These are phyloP conservation scores for Schizochytrium sp. DNA, from an alignment of 108 stramenopile genomes.

Conservation along the genomic window DNA sequence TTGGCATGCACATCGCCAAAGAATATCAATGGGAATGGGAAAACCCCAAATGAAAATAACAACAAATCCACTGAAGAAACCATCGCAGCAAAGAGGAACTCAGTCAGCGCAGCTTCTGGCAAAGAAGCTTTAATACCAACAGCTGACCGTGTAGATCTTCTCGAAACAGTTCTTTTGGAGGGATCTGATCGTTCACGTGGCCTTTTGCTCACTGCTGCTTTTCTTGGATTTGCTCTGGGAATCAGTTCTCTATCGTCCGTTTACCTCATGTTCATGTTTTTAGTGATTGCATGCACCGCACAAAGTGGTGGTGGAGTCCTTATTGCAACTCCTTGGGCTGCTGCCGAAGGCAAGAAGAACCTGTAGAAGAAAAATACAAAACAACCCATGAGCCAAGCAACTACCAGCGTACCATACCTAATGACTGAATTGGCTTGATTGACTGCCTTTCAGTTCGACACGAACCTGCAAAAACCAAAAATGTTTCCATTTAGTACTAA, in stretches of 20 bases:
- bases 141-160: background rate
- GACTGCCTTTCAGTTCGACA: no score
- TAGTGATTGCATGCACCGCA: background rate
- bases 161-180: background rate
- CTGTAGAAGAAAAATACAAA: background rate
- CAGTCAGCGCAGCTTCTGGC: background rate
- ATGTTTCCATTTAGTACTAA: no score
- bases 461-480: no score
- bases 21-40: background rate
- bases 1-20: background rate
- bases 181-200: slow-evolving; percentile 21
- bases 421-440: no score
- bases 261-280: background rate
- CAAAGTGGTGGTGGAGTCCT: background rate
- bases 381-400: no score
- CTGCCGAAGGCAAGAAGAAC: background rate
- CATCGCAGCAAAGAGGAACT: background rate
- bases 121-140: background rate
- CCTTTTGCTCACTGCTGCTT: background rate
- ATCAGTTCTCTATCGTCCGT: slow-evolving; percentile 16
- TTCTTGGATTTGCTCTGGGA: slow-evolving; percentile 18
- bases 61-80: background rate
- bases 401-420: no score
- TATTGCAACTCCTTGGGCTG: background rate
- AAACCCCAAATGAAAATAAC: background rate